Base-by-base conservation (phyloP, 169 alveolate species). In the Cryptosporidium felis region DNA sequence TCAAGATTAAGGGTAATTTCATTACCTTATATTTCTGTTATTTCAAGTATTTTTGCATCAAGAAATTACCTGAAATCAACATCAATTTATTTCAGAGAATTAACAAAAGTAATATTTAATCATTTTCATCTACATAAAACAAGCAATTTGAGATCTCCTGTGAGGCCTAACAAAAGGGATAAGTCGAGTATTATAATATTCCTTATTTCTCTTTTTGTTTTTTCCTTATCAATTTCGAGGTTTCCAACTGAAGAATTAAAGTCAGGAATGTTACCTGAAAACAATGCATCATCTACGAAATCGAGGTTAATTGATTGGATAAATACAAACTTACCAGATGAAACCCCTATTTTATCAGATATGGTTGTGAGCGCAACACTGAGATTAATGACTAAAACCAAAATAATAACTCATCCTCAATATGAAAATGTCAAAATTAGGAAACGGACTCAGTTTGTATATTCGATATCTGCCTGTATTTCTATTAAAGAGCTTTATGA, bases 351-450 rank as follows among this genome's bases (percentile, higher is more conserved):
- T 40, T 42, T 88, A 32, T 46, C 81, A 21, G 92, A 90, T 63
- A 90, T 90, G 89, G 62, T 82, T 0, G 34, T 89, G 10, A 60
- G 90, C 30, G 63, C 91, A 6, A 38, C 82, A 2, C n/a, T 90
- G 47, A 63, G 92, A n/a, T 74, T 82, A 8, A 89, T 56, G 41
- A 80, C 89, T 23, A 30, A 42, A 16, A 2, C 67, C 18, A 90
- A 61, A 8, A 58, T 80, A 16, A 62, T 90, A 30, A 59, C 88
- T 1, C 88, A 90, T 28, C 92, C 92, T 28, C 92, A 90, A 61
- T 90, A 88, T 44, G 92, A 90, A 53, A 38, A 62, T 30, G 56
- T 59, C 8, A 82, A 80, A 42, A 80, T 85, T 47, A 41, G 93
- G 49, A 26, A 45, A 36, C 59, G 93, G 41, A 90, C 89, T 18